phyloP scores from a whole-genome alignment of 768 basidiomycete genomes.

The Boletus coccyginus region DNA sequence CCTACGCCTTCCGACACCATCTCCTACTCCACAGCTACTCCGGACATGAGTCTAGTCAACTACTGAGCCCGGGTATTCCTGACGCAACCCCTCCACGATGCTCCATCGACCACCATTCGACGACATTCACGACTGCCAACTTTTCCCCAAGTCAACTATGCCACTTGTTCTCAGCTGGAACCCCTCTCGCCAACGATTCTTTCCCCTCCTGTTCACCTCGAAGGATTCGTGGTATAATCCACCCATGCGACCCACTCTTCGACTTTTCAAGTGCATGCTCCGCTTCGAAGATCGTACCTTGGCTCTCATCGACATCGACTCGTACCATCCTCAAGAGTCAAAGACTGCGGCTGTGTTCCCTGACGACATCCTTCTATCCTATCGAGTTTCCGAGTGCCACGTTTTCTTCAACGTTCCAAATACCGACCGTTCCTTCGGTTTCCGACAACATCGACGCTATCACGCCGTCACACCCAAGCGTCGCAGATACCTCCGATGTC shows the following conservation, averaged over 20 bases:
- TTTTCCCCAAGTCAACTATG: neutral
- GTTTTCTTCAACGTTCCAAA: neutral
- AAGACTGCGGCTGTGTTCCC: neutral
- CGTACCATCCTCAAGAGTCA: no score
- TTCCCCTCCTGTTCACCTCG: neutral
- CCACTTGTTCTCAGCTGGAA: neutral
- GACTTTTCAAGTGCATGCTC: neutral
- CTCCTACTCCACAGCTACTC: neutral
- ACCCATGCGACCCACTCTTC: neutral
- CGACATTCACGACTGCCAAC: neutral
- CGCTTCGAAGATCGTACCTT: neutral
- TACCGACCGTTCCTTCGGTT: neutral
- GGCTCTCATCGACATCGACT: neutral
- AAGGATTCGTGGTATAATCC: neutral
- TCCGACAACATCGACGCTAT: neutral
- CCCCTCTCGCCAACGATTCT: neutral
- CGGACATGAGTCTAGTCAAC: neutral
- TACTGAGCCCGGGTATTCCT: neutral
- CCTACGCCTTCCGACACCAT: neutral
- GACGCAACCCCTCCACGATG: neutral
- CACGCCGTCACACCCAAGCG: slow-evolving; percentile 1
- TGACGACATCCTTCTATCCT: neutral
- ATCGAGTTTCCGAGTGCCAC: neutral
- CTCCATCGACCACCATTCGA: neutral
- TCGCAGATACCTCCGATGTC: neutral